Evolutionary conservation across 805 yeast genomes (phyloP).

Genomic region (Saturnispora silvae): DNA sequence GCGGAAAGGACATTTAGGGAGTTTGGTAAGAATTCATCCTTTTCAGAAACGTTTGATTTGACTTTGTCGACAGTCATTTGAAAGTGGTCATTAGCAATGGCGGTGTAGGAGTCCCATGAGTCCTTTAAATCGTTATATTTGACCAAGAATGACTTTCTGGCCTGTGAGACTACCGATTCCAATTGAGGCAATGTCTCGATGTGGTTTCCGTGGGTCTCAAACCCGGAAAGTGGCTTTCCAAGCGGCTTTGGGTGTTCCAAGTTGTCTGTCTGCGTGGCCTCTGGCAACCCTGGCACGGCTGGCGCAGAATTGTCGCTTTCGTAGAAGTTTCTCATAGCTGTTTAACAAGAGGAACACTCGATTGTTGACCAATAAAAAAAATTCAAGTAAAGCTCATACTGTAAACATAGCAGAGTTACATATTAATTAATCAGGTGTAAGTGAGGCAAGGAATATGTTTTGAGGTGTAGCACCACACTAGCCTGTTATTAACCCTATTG

Average conservation of each 20-base stretch:
- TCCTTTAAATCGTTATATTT: conserved; percentile 30
- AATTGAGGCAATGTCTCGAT: conserved; percentile 38
- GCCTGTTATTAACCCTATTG: no score
- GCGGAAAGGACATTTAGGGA: conserved; percentile 44
- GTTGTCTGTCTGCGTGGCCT: background rate
- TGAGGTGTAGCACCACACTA: no score
- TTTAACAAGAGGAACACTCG: no score
- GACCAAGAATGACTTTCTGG: conserved; percentile 30
- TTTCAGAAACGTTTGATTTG: conserved; percentile 34
- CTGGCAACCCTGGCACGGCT: conserved; percentile 6
- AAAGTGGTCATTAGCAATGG: conserved; percentile 38
- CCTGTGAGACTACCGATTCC: conserved; percentile 31
- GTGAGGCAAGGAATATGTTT: no score
- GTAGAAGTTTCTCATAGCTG: no score
- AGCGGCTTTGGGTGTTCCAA: background rate
- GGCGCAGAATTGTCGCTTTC: background rate
- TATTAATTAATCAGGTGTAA: no score
- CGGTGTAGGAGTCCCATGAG: conserved; percentile 35
- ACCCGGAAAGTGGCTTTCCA: conserved; percentile 15
- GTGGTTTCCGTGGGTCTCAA: conserved; percentile 40
- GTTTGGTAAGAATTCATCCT: conserved; percentile 50
- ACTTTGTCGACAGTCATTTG: conserved; percentile 24
- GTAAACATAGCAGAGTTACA: no score
- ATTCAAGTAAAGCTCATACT: no score
- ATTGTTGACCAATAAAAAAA: no score